phyloP scores from a whole-genome alignment of 2,329 filamentous ascomycete species.

The Graphiopsis chlorocephala region DNA sequence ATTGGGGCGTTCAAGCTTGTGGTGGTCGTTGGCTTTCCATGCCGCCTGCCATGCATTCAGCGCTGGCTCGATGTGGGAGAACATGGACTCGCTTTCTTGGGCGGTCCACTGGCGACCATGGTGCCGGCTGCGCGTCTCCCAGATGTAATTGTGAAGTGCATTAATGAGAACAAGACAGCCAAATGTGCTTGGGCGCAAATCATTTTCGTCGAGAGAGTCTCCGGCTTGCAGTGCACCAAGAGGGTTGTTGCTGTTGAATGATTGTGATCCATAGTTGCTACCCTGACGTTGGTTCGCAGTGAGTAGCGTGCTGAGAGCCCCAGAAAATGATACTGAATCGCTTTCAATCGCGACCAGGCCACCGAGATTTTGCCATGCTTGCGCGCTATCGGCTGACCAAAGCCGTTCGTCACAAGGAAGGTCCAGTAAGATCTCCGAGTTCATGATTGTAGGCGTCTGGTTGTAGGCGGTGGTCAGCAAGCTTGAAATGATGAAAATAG shows the following conservation, averaged over 20 bases:
- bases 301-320: conserved; percentile 75
- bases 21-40: conserved; percentile 82
- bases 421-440: conserved; percentile 87
- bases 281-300: conserved; percentile 66
- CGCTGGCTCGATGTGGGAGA: conserved; percentile 89
- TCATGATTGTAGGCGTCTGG: conserved; percentile 83
- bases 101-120: conserved; percentile 85
- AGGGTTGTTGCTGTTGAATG: conserved; percentile 23
- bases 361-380: conserved; percentile 75
- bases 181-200: conserved; percentile 81
- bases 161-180: conserved; percentile 90
- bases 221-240: conserved; percentile 23
- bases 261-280: conserved; percentile 24
- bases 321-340: conserved; percentile 74
- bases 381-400: conserved; percentile 78
- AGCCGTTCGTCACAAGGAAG: conserved; percentile 91
- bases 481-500: conserved; percentile 88
- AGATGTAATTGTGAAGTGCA: conserved; percentile 95
- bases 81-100: conserved; percentile 93
- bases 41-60: conserved; percentile 91
- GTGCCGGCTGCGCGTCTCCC: conserved; percentile 91
- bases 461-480: conserved; percentile 90
- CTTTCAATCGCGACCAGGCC: conserved; percentile 67
- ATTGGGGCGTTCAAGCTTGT: conserved; percentile 80
- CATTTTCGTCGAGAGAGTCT: conserved; percentile 44